Evolutionary conservation across 257 asterid species (phyloP), one percentile per base, ranked within the genome.

Genomic region (Craterostigma plantagineum): DNA sequence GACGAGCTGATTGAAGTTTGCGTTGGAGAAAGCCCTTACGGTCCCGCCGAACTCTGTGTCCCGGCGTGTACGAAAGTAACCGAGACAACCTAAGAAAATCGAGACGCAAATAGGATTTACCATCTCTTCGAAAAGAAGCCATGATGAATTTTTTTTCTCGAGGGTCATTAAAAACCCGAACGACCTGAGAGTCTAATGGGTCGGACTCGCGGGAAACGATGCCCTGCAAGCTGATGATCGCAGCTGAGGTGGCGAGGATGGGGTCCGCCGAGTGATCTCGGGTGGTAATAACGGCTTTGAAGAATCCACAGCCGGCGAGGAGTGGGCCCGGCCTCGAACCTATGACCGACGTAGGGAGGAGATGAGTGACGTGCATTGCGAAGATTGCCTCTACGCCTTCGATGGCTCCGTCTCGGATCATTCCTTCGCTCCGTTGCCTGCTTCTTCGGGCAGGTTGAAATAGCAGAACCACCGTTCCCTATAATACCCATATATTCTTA

Each of bases 391-490:
- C 95, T 3, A 83, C 81, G 11, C 63, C 56, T 62, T 70, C 70
- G n/a, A 87, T 52, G 23, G 81, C 98, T 16, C 93, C 95, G 8
- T 71, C 92, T 36, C 33, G 45, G 0, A 87, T 76, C 95, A 83
- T 87, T 57, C 61, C 65, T 42, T 77, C 77, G 14, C 95, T 95
- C 9, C 98, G 93, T 51, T 83, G 82, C 33, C 98, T 95, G 7
- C 92, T 92, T 64, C 83, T 95, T 48, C 83, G 92, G 9, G 95
- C 98, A 15, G 98, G 98, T 47, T 87, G 98, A 55, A 87, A 87
- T 23, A 82, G 45, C 49, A 87, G 69, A 35, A 83, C 34, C 50
- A 87, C 93, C 1, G 92, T 79, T 42, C 98, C 98, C 98, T 87
- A 51, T 18, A 1, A 11, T 11, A 50, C 50, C 14, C 15, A n/a